Percentiles rank a stretch among this genome's conserved stretches.
phyloP scores from a whole-genome alignment of 192 early-diverging fungal species.

The Backusella parvicylindrica region DNA sequence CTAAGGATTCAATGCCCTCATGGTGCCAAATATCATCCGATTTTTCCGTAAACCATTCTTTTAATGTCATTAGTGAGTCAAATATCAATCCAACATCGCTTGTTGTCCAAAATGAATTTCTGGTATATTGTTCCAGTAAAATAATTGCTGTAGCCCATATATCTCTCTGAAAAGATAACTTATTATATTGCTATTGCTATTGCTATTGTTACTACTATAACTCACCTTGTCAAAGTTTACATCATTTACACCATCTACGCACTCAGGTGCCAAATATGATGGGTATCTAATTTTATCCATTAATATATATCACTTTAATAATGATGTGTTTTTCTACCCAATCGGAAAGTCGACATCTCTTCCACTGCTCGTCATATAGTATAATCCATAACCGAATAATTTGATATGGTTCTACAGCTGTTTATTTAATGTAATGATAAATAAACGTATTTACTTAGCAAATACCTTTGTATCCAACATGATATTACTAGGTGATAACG shows the following conservation, averaged over 20 bases:
- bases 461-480: conserved; percentile 46
- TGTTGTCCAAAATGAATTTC: conserved; percentile 52
- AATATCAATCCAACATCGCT: conserved; percentile 48
- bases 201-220: neutral
- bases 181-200: neutral
- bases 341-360: conserved; percentile 59
- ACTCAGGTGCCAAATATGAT: conserved; percentile 41
- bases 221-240: conserved; percentile 5
- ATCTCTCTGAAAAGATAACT: conserved; percentile 32
- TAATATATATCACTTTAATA: neutral
- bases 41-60: conserved; percentile 22
- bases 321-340: too few relatives aligned
- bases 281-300: conserved; percentile 21
- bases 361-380: conserved; percentile 54
- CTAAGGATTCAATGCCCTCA: conserved; percentile 27
- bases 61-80: conserved; percentile 39
- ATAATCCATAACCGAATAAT: conserved; percentile 54
- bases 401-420: conserved; percentile 38
- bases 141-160: conserved; percentile 58
- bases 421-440: neutral
- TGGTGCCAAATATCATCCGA: conserved; percentile 31
- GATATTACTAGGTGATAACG: conserved; percentile 43
- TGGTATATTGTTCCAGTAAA: conserved; percentile 44
- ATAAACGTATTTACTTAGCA: neutral
- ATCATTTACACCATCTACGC: neutral